Percentiles rank a stretch among this genome's conserved stretches.
Evolutionary conservation across 495 filamentous ascomycete species (phyloP).

Genomic region (Diplogelasinospora grovesii): DNA sequence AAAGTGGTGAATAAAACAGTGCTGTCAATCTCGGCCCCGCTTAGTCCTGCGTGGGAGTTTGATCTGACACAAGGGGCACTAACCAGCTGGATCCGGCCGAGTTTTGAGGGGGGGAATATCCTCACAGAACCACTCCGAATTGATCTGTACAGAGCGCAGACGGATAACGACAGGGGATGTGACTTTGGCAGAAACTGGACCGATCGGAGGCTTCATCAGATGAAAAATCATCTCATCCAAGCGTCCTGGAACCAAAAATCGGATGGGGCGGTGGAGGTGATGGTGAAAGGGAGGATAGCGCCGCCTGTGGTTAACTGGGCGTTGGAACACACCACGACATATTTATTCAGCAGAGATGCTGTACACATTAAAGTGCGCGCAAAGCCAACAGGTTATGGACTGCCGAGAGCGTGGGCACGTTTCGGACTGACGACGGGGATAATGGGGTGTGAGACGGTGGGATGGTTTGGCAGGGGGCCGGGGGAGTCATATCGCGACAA

Average conservation of each 20-base stretch:
- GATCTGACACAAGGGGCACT: slow-evolving; percentile 35
- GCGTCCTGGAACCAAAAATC: slow-evolving; percentile 33
- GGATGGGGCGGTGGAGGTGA: slow-evolving; percentile 26
- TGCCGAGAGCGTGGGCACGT: slow-evolving; percentile 52
- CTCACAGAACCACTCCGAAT: slow-evolving; percentile 38
- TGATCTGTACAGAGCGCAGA: slow-evolving; percentile 49
- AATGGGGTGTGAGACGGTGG: slow-evolving; percentile 31
- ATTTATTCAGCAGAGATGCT: slow-evolving; percentile 38
- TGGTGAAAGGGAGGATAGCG: slow-evolving; percentile 44
- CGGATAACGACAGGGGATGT: slow-evolving; percentile 57
- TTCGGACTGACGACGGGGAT: slow-evolving; percentile 50
- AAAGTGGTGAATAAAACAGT: slow-evolving; percentile 1
- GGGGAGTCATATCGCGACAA: slow-evolving; percentile 57
- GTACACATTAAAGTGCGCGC: slow-evolving; percentile 41
- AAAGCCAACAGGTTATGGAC: slow-evolving; percentile 28
- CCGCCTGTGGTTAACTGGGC: slow-evolving; percentile 58
- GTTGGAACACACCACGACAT: slow-evolving; percentile 47
- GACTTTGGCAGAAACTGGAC: slow-evolving; percentile 40
- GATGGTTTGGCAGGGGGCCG: slow-evolving; percentile 61
- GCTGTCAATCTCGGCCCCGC: slow-evolving; percentile 23
- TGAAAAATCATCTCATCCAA: slow-evolving; percentile 36
- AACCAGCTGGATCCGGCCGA: slow-evolving; percentile 25
- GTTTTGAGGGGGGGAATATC: slow-evolving; percentile 23
- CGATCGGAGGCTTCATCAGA: slow-evolving; percentile 32
- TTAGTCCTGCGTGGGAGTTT: slow-evolving; percentile 34